phyloP scores from a whole-genome alignment of 805 yeast genomes.

The Starmerella scarabaei region DNA sequence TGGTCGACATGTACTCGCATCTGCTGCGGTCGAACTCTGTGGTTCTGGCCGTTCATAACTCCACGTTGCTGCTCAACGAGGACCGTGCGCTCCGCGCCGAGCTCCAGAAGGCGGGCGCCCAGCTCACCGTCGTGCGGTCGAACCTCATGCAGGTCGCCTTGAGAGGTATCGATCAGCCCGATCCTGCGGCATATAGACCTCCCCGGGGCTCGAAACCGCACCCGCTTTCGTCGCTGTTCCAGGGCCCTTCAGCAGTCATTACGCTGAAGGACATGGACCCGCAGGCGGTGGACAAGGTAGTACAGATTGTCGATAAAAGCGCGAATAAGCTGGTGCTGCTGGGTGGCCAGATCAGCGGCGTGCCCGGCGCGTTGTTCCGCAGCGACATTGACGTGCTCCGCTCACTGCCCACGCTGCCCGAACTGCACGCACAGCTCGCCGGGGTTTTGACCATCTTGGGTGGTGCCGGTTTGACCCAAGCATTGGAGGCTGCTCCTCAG shows the following conservation, averaged over 20 bases:
- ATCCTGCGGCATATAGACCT: constrained; percentile 51
- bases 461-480: constrained; percentile 79
- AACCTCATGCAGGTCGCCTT: constrained; percentile 62
- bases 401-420: constrained; percentile 55
- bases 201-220: constrained; percentile 34
- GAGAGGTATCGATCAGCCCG: constrained; percentile 51
- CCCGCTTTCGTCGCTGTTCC: constrained; percentile 56
- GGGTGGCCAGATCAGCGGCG: constrained; percentile 69
- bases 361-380: constrained; percentile 10
- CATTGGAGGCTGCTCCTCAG: constrained; percentile 58
- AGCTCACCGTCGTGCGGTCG: constrained; percentile 54
- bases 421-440: constrained; percentile 67
- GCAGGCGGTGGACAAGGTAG: constrained; percentile 43
- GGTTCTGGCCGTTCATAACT: constrained; percentile 70
- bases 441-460: constrained; percentile 74
- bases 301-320: constrained; percentile 47
- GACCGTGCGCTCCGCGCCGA: constrained; percentile 50
- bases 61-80: constrained; percentile 61
- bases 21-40: constrained; percentile 56
- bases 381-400: constrained; percentile 48
- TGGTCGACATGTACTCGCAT: constrained; percentile 67
- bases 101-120: constrained; percentile 53
- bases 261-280: constrained; percentile 61
- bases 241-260: constrained; percentile 79
- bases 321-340: constrained; percentile 66